Evolutionary conservation across 805 yeast species (phyloP).

Genomic region (Candida boidinii): DNA sequence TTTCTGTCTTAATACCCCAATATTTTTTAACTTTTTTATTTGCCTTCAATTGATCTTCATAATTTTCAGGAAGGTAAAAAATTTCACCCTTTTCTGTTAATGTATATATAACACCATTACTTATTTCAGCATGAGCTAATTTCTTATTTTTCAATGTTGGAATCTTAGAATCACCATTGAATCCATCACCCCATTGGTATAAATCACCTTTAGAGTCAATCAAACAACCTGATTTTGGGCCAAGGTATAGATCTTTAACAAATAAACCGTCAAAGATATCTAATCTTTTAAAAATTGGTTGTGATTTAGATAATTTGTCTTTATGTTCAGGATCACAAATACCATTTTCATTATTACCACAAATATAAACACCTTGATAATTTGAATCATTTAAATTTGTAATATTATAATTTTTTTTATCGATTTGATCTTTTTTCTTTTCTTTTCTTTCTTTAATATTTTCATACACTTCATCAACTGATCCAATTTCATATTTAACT

Average conservation of each 20-base stretch:
- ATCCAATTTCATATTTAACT: conserved; percentile 22
- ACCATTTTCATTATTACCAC: conserved; percentile 46
- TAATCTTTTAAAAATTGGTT: conserved; percentile 51
- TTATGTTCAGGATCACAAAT: conserved; percentile 19
- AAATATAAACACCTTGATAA: conserved; percentile 52
- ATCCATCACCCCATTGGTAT: conserved; percentile 58
- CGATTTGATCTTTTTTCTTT: conserved; percentile 11
- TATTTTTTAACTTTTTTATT: conserved; percentile 6
- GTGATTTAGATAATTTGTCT: conserved; percentile 21
- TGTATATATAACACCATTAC: conserved; percentile 47
- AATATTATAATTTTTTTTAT: conserved; percentile 13
- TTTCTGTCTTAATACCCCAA: conserved; percentile 8
- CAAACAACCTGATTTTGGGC: conserved; percentile 43
- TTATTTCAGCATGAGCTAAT: conserved; percentile 34
- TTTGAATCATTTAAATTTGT: conserved; percentile 28
- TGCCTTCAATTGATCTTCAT: conserved; percentile 11
- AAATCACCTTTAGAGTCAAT: conserved; percentile 64
- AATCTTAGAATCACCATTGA: conserved; percentile 15
- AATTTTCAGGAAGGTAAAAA: conserved; percentile 23
- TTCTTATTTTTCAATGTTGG: conserved; percentile 39
- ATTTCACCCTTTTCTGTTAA: conserved; percentile 40
- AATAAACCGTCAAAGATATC: conserved; percentile 53
- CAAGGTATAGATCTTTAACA: conserved; percentile 48
- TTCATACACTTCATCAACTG: conserved; percentile 31
- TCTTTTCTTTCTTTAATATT: conserved; percentile 15